A percentile compares a stretch with the other conserved stretches of the same genome.
These are phyloP conservation scores for Chaetomium globosum DNA, from an alignment of 2,329 filamentous ascomycete species.

Conservation along the genomic window DNA sequence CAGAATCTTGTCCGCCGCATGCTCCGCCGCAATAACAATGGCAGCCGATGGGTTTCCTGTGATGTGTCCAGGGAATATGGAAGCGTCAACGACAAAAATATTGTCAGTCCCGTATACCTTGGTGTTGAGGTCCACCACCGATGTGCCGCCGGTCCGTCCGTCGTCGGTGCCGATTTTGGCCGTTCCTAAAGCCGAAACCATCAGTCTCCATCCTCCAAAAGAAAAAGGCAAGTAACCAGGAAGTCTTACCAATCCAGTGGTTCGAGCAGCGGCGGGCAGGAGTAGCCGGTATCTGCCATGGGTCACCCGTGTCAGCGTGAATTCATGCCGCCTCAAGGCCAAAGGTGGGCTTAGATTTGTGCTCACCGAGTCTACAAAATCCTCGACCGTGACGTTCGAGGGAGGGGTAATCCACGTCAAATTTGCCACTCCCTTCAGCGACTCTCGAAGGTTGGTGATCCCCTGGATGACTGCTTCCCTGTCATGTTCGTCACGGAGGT, in stretches of 20 bases:
- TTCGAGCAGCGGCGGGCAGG: conserved; percentile 48
- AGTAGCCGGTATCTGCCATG: conserved; percentile 43
- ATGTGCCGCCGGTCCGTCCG: conserved; percentile 33
- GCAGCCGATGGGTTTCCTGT: conserved; percentile 62
- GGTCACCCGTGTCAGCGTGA: conserved; percentile 28
- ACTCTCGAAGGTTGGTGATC: conserved; percentile 60
- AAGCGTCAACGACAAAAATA: conserved; percentile 54
- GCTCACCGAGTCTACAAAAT: conserved; percentile 56
- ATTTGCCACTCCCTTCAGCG: conserved; percentile 55
- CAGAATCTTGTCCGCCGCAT: conserved; percentile 54
- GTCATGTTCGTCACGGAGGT: conserved; percentile 61
- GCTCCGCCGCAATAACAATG: conserved; percentile 62
- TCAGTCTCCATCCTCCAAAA: not conserved
- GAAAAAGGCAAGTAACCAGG: not conserved
- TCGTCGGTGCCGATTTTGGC: conserved; percentile 37
- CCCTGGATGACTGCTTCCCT: conserved; percentile 62
- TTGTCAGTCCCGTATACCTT: conserved; percentile 57
- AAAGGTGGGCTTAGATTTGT: not conserved
- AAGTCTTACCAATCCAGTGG: conserved; percentile 51
- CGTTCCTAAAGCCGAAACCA: conserved; percentile 26
- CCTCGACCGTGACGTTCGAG: conserved; percentile 53
- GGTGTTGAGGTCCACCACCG: conserved; percentile 37
- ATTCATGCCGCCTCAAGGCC: not conserved
- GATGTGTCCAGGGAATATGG: conserved; percentile 60
- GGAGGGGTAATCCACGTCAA: conserved; percentile 60